These are phyloP conservation scores for Thermothelomyces thermophilus DNA, from an alignment of 2,329 filamentous ascomycete genomes.

Conservation along the genomic window DNA sequence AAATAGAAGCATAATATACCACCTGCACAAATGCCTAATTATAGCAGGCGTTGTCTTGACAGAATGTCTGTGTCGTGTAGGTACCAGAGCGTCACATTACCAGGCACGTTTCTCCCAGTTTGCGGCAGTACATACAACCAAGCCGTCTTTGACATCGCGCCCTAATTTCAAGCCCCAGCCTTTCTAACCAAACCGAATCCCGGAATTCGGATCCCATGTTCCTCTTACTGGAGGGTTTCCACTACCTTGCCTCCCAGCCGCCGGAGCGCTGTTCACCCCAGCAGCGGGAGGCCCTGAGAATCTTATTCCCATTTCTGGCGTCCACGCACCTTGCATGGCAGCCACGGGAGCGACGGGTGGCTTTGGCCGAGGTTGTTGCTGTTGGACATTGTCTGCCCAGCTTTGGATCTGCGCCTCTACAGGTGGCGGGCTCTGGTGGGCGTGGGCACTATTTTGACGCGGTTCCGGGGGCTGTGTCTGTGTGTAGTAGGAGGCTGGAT, in stretches of 20 bases:
- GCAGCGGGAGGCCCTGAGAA: conserved; percentile 49
- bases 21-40: no score
- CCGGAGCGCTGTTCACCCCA: background rate
- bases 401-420: conserved; percentile 51
- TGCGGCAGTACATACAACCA: no score
- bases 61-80: no score
- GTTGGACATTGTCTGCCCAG: conserved; percentile 47
- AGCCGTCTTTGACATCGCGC: background rate
- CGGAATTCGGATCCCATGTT: background rate
- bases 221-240: background rate
- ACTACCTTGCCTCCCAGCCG: background rate
- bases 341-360: conserved; percentile 34
- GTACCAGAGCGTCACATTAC: no score
- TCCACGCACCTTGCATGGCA: conserved; percentile 57
- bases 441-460: conserved; percentile 29
- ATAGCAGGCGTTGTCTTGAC: no score
- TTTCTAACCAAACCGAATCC: background rate
- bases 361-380: conserved; percentile 49
- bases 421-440: conserved; percentile 26
- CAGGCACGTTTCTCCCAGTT: no score
- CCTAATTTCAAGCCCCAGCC: background rate
- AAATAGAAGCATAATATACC: no score
- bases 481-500: conserved; percentile 24
- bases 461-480: conserved; percentile 21
- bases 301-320: conserved; percentile 71